Evolutionary conservation across 306 rosid genomes (phyloP), one percentile per base, ranked within the genome.

Genomic region (Casuarina glauca): DNA sequence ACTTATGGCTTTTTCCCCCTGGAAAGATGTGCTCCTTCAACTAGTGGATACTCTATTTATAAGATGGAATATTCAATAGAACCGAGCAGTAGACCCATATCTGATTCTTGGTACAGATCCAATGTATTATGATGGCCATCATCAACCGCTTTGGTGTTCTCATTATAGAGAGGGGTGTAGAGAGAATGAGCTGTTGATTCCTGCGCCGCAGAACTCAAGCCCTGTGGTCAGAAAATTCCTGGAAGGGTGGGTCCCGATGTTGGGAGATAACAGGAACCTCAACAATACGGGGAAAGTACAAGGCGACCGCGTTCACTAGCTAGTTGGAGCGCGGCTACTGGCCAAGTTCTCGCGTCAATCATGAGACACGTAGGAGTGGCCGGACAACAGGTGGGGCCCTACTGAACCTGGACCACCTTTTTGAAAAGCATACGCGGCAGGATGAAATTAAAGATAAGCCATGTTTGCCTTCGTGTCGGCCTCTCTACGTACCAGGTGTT

Each of bases 81-180:
- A 0, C 32, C 32, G 32, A 26, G 32, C 32, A 26, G 32, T 26
- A 26, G 32, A 26, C 32, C 32, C 32, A 26, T 26, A 26, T 26
- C 32, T 26, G 32, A 26, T 26, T 61, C 61, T 46, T 32, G 12
- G 78, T 74, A 46, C 43, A 58, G 70, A 58, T 74, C 7, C 76
- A 54, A 54, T 53, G 51, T 53, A 54, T 39, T 9, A 12, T 1
- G 32, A 55, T 52, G 19, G 39, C 9, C 2, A 69, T 45, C 4
- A 26, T 3, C 10, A 46, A 26, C 39, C 0, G 46, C 9, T 38
- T 38, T 61, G 32, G 36, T 72, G 62, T 38, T 46, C 49, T 3
- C 38, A 38, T 26, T 26, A 26, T 26, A 26, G 32, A 26, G 1
- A 26, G 32, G 1, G 32, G 32, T 26, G 32, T 26, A 26, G 39